Base-by-base conservation (phyloP, 1,139 yeast genomes). In the Geotrichum klebahnii region DNA sequence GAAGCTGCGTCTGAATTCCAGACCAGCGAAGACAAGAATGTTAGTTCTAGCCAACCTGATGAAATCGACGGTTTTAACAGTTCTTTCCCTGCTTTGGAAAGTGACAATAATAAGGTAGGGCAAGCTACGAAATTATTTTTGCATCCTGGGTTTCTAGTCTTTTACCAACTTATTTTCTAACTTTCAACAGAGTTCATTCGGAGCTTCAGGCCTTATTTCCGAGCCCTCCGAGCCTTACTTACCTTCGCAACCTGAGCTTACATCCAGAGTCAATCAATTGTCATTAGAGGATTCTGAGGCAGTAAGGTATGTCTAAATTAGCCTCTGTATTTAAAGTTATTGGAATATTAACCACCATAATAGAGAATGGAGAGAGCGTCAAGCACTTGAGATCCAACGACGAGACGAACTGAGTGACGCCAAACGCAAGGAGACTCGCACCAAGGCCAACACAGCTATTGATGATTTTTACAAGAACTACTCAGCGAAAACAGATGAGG, bases 381-480 rank as follows among this genome's bases (percentile, higher is more conserved):
- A 92, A 63, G 86, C 82, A 50, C 74, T 83, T 55, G 97, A 90
- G 65, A 84, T 94, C 57, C 75, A 77, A 52, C 81, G 87, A 64
- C 80, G 96, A 66, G 98, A 94, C 65, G 82, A 78, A 58, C 79
- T 80, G 57, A 84, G 86, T 59, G 73, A 73, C 17, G 73, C 78
- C 58, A 86, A 81, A 65, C 80, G 85, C 66, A 73, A 75, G 42
- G 90, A 83, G 55, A 77, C 88, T 53, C 76, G 84, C 51, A 76
- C 79, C 45, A 82, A 83, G 57, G 98, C 98, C n/a, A 80, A 82
- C 62, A 80, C 81, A 65, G 82, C 92, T 49, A 82, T 90, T 62
- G 97, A 92, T 67, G 96, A 87, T 59, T 92, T 92, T 70, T 94
- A 94, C 69, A 96, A 89, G 60, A 84, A 84, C 65, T 94, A 94